phyloP scores from a whole-genome alignment of 2,329 filamentous ascomycete genomes.

The Podosphaera xanthii region DNA sequence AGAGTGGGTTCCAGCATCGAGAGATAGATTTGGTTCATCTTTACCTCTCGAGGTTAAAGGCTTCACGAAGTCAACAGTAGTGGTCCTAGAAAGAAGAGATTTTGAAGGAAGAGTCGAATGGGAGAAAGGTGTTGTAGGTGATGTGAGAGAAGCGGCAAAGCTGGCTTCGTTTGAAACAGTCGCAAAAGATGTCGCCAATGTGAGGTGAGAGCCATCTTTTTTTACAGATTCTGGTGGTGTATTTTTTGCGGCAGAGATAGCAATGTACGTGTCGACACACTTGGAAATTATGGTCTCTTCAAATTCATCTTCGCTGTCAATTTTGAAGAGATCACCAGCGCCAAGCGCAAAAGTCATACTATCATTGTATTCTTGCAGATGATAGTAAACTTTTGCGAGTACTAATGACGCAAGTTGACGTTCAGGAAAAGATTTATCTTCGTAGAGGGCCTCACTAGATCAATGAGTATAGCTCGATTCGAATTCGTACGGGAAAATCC shows the following conservation, averaged over 20 bases:
- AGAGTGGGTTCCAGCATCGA: slow-evolving; percentile 48
- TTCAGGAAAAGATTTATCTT: slow-evolving; percentile 86
- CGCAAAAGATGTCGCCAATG: slow-evolving; percentile 57
- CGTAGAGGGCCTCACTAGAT: slow-evolving; percentile 77
- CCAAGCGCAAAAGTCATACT: slow-evolving; percentile 96
- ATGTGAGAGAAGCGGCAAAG: slow-evolving; percentile 38
- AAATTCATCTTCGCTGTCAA: slow-evolving; percentile 79
- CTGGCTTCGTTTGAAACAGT: slow-evolving; percentile 41
- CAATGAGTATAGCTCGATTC: slow-evolving; percentile 5
- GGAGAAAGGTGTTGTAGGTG: slow-evolving; percentile 84
- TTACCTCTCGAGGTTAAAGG: slow-evolving; percentile 21
- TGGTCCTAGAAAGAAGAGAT: slow-evolving; percentile 71
- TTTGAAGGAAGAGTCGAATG: slow-evolving; percentile 85
- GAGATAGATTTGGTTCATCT: slow-evolving; percentile 20
- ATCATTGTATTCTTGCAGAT: slow-evolving; percentile 95
- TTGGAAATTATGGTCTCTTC: slow-evolving; percentile 98
- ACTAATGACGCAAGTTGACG: slow-evolving; percentile 85
- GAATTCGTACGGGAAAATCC: not conserved
- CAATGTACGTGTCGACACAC: slow-evolving; percentile 94
- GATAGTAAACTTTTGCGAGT: slow-evolving; percentile 95
- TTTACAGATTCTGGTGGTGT: slow-evolving; percentile 26
- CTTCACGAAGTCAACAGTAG: slow-evolving; percentile 35
- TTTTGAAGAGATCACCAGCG: slow-evolving; percentile 82
- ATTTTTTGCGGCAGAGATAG: slow-evolving; percentile 37
- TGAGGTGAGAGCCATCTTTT: slow-evolving; percentile 25